Percentiles rank a stretch among this genome's conserved stretches.
phyloP scores from a whole-genome alignment of 2,329 filamentous ascomycete genomes.

The Plenodomus lindquistii region DNA sequence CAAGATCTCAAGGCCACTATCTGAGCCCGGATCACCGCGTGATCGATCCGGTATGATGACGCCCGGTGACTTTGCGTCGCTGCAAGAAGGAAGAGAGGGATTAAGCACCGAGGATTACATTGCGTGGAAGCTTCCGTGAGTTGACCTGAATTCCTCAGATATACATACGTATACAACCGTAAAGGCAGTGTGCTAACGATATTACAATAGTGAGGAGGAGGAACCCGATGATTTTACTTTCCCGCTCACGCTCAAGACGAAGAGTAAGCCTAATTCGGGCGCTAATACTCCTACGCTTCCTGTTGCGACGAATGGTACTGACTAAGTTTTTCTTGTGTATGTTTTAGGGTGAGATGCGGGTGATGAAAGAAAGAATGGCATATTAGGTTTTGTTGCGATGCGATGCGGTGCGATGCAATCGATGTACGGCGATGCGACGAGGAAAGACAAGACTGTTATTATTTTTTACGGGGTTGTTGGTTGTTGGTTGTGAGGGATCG shows the following conservation, averaged over 20 bases:
- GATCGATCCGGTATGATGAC: slow-evolving; percentile 98
- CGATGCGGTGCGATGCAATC: background rate
- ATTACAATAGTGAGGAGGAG: slow-evolving; percentile 69
- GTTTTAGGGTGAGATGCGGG: slow-evolving; percentile 6
- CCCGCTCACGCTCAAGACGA: slow-evolving; percentile 66
- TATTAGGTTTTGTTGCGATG: slow-evolving; percentile 6
- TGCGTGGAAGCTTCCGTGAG: slow-evolving; percentile 96
- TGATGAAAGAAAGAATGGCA: slow-evolving; percentile 4
- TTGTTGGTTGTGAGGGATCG: too few relatives aligned
- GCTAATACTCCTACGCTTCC: slow-evolving; percentile 33
- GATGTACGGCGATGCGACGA: background rate
- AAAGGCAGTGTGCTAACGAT: background rate
- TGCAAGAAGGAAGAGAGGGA: slow-evolving; percentile 92
- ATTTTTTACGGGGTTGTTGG: too few relatives aligned
- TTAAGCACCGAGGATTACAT: slow-evolving; percentile 97
- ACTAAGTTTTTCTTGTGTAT: slow-evolving; percentile 6
- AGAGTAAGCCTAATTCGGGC: slow-evolving; percentile 44
- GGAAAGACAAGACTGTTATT: background rate
- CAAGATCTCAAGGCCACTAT: slow-evolving; percentile 94
- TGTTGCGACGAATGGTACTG: slow-evolving; percentile 33
- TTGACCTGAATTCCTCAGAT: too few relatives aligned
- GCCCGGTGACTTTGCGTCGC: slow-evolving; percentile 92
- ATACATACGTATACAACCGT: background rate
- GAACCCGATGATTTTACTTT: slow-evolving; percentile 79
- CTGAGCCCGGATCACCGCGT: slow-evolving; percentile 88